Percentiles rank a stretch among this genome's conserved stretches.
Conservation (phyloP, 768 basidiomycete genomes). For the Rhodotorula kratochvilovae region DNA sequence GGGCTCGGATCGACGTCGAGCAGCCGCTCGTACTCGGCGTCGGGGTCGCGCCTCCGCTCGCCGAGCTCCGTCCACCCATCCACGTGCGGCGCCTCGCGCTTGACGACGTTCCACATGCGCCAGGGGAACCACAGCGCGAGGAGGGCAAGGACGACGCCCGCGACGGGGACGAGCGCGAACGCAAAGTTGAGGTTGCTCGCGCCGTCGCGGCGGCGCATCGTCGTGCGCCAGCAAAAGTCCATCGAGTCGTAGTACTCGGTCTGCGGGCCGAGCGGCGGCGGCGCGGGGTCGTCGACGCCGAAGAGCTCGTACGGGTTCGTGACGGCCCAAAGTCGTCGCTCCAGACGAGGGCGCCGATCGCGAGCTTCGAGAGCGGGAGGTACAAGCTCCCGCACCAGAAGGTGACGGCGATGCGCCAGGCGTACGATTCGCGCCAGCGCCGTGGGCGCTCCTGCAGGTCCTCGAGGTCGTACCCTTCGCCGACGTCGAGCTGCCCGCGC, state of each 20-base stretch:
- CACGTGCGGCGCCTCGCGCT: conserved; percentile 59
- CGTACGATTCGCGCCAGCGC: conserved; percentile 51
- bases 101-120: conserved; percentile 58
- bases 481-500: conserved; percentile 18
- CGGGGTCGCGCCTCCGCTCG: conserved; percentile 53
- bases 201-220: conserved; percentile 56
- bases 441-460: conserved; percentile 49
- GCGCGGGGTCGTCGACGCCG: conserved; percentile 54
- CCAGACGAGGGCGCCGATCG: conserved; percentile 68
- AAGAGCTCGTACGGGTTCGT: conserved; percentile 64
- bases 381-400: conserved; percentile 68
- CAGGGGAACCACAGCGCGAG: conserved; percentile 64
- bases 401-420: conserved; percentile 59
- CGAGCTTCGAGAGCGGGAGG: conserved; percentile 71
- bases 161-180: conserved; percentile 59
- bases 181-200: conserved; percentile 61
- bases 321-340: conserved; percentile 66
- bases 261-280: conserved; percentile 59
- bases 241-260: conserved; percentile 60
- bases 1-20: conserved; percentile 63
- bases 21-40: conserved; percentile 62
- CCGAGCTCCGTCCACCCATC: conserved; percentile 71
- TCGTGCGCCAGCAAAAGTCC: conserved; percentile 75
- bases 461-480: conserved; percentile 42
- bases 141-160: conserved; percentile 54